Evolutionary conservation across 352 stramenopile species (phyloP).

Genomic region (Pseudoperonospora humuli): DNA sequence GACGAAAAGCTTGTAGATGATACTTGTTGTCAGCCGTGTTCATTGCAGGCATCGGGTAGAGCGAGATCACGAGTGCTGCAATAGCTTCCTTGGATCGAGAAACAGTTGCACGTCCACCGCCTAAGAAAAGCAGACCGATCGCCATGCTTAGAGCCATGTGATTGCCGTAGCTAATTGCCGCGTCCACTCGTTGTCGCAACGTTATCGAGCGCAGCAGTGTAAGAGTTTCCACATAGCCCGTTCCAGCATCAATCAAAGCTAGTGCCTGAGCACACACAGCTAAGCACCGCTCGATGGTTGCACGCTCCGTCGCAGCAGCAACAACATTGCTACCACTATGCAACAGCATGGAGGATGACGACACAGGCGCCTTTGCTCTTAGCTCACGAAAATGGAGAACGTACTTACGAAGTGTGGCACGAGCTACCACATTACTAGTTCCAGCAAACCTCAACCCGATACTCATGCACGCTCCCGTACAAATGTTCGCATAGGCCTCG

Average conservation of each 20-base stretch:
- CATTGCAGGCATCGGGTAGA: constrained; percentile 92
- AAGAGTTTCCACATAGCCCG: constrained; percentile 91
- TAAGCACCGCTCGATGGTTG: constrained; percentile 92
- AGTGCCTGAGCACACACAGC: constrained; percentile 87
- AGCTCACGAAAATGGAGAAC: constrained; percentile 76
- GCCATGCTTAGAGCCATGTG: constrained; percentile 93
- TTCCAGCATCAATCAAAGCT: constrained; percentile 94
- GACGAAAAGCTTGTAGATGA: constrained; percentile 81
- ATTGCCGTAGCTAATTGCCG: constrained; percentile 89
- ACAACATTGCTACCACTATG: constrained; percentile 37
- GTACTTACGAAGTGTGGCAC: constrained; percentile 51
- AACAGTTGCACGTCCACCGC: constrained; percentile 91
- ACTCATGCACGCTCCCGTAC: constrained; percentile 92
- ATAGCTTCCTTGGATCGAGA: constrained; percentile 85
- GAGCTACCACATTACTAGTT: constrained; percentile 53
- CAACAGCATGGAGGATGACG: constrained; percentile 22
- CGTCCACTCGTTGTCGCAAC: constrained; percentile 65
- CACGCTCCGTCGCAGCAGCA: constrained; percentile 59
- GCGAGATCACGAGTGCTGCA: constrained; percentile 89
- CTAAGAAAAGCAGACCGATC: constrained; percentile 95
- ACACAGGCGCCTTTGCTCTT: constrained; percentile 31
- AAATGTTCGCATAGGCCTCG: constrained; percentile 92
- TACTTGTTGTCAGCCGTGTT: constrained; percentile 93
- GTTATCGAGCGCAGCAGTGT: constrained; percentile 86
- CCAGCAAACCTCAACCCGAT: constrained; percentile 93